Evolutionary conservation across 441 rosid species (phyloP).

Genomic region (Erysimum cheiri): DNA sequence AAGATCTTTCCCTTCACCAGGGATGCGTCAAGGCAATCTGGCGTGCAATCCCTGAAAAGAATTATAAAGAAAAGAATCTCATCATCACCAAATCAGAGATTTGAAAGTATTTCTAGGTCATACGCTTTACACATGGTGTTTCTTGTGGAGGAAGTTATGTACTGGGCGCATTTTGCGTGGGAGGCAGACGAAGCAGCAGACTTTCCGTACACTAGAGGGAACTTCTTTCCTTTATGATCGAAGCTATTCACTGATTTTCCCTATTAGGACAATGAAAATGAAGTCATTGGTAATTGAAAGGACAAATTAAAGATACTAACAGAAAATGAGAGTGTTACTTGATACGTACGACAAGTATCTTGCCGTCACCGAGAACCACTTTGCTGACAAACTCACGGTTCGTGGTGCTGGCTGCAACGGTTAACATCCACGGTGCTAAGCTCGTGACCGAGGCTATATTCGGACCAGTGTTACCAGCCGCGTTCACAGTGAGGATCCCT

Average conservation of each 20-base stretch:
- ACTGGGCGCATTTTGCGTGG: neutral
- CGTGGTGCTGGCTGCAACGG: constrained; percentile 49
- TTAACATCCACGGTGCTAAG: constrained; percentile 46
- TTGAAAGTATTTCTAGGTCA: neutral
- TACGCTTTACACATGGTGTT: constrained; percentile 26
- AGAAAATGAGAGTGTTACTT: constrained; percentile 18
- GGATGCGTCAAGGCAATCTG: neutral
- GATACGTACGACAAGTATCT: constrained; percentile 38
- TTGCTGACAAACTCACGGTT: constrained; percentile 38
- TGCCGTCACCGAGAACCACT: constrained; percentile 41
- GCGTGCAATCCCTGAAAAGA: constrained; percentile 8
- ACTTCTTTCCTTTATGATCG: constrained; percentile 41
- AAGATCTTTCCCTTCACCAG: constrained; percentile 31
- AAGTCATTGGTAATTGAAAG: neutral
- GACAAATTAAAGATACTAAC: neutral
- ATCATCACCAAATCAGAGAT: neutral
- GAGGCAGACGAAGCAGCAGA: neutral
- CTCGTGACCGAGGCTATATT: neutral
- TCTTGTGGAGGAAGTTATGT: constrained; percentile 25
- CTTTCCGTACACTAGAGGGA: constrained; percentile 46
- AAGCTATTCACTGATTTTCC: constrained; percentile 56
- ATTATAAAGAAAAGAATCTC: neutral
- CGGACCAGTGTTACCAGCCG: constrained; percentile 49
- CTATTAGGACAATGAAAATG: constrained; percentile 26
- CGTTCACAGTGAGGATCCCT: constrained; percentile 44